Evolutionary conservation across 805 yeast genomes (phyloP).

Genomic region (Starmerella riodocensis): DNA sequence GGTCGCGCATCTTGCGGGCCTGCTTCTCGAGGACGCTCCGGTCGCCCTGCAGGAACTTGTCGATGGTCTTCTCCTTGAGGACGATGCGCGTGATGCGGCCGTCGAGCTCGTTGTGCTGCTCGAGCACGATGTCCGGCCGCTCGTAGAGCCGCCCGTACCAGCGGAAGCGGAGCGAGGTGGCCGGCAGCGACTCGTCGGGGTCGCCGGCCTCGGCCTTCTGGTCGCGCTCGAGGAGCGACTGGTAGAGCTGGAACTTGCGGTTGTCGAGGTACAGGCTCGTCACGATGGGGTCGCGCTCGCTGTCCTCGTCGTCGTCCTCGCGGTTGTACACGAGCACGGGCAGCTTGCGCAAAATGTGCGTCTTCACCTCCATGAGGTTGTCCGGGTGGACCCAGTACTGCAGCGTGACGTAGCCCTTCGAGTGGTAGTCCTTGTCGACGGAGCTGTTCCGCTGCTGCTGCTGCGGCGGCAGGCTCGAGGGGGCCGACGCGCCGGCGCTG

Average conservation of each 20-base stretch:
- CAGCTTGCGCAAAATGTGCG: slow-evolving; percentile 82
- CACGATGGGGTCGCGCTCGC: slow-evolving; percentile 57
- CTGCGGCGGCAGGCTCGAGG: slow-evolving; percentile 19
- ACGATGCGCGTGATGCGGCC: slow-evolving; percentile 48
- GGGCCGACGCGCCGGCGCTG: slow-evolving; percentile 26
- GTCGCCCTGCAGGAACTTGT: slow-evolving; percentile 51
- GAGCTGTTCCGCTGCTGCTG: slow-evolving; percentile 27
- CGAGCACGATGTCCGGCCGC: slow-evolving; percentile 67
- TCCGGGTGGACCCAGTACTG: slow-evolving; percentile 98
- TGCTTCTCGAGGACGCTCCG: slow-evolving; percentile 37
- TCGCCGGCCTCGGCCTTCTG: neutral
- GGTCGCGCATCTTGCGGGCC: slow-evolving; percentile 47
- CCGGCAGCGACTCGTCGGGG: slow-evolving; percentile 29
- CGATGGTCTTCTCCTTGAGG: slow-evolving; percentile 70
- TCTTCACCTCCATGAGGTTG: slow-evolving; percentile 90
- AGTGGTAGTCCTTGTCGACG: slow-evolving; percentile 24
- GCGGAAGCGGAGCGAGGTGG: slow-evolving; percentile 69
- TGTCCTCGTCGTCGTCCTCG: slow-evolving; percentile 37
- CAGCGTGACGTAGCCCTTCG: slow-evolving; percentile 38
- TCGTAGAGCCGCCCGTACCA: slow-evolving; percentile 78
- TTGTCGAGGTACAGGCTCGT: slow-evolving; percentile 84
- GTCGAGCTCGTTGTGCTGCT: slow-evolving; percentile 43
- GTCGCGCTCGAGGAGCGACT: slow-evolving; percentile 59
- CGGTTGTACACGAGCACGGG: slow-evolving; percentile 74
- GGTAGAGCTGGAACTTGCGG: slow-evolving; percentile 67